Conservation (phyloP, 2,329 filamentous ascomycete genomes). For the Diaporthe helianthi region DNA sequence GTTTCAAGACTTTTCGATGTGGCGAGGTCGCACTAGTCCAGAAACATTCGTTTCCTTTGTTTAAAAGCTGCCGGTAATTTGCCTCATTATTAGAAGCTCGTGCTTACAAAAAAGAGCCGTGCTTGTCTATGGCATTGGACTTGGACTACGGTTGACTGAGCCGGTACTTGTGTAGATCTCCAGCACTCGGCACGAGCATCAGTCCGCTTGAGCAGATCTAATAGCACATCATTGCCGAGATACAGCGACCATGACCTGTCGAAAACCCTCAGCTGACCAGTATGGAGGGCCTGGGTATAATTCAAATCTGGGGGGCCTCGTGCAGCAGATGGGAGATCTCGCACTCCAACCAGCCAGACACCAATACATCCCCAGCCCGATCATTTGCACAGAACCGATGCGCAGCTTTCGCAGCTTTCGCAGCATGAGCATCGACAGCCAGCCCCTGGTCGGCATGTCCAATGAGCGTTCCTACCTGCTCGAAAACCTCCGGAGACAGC, state of each 20-base stretch:
- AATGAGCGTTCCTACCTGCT: constrained; percentile 56
- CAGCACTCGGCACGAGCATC: background rate
- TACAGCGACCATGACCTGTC: background rate
- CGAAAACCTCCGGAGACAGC: constrained; percentile 50
- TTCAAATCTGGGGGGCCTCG: background rate
- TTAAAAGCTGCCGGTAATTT: background rate
- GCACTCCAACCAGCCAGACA: background rate
- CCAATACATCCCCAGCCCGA: background rate
- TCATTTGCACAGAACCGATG: background rate
- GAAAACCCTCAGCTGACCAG: background rate
- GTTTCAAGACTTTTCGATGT: constrained; percentile 11
- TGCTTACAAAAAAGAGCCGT: constrained; percentile 28
- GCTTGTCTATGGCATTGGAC: background rate
- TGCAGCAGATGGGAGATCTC: constrained; percentile 1
- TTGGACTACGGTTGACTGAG: background rate
- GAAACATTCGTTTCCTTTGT: constrained; percentile 30
- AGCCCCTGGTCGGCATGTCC: constrained; percentile 51
- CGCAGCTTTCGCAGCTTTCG: background rate
- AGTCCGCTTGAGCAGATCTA: too few relatives aligned
- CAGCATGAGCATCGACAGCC: constrained; percentile 44
- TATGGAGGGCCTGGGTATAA: background rate
- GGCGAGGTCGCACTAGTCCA: constrained; percentile 21
- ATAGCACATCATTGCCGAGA: background rate
- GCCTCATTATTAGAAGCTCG: constrained; percentile 5
- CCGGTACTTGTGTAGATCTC: constrained; percentile 14